Evolutionary conservation across 148 eudicot species (phyloP).

Genomic region (Hydrangea macrophylla): DNA sequence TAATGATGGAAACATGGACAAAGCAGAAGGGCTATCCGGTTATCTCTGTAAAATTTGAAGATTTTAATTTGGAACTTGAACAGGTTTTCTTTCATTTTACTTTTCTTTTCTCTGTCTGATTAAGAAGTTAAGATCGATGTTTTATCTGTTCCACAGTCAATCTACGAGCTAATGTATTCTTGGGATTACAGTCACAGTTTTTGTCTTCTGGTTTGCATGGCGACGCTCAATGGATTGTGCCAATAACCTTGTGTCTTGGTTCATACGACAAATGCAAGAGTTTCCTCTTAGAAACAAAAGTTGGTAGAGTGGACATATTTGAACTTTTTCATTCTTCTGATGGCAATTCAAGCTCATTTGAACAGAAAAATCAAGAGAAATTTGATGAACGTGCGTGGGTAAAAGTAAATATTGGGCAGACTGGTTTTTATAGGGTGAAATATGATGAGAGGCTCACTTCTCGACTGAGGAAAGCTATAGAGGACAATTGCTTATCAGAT

Average conservation of each 20-base stretch:
- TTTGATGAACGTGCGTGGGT: conserved; percentile 23
- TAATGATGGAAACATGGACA: conserved; percentile 35
- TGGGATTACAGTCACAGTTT: conserved; percentile 29
- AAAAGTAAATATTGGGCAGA: conserved; percentile 30
- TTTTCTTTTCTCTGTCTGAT: background rate
- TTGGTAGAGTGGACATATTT: conserved; percentile 21
- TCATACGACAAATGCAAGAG: conserved; percentile 15
- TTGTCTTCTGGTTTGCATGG: conserved; percentile 21
- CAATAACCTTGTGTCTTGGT: conserved; percentile 22
- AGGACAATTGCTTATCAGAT: conserved; percentile 19
- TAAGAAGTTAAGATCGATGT: background rate
- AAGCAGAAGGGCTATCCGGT: conserved; percentile 38
- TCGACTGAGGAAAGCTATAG: conserved; percentile 23
- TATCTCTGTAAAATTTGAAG: conserved; percentile 20
- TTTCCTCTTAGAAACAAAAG: conserved; percentile 27
- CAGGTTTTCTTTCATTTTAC: conserved; percentile 23
- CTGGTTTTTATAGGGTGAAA: conserved; percentile 40
- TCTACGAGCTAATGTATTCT: background rate
- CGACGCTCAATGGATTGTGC: conserved; percentile 31
- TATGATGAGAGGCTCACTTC: conserved; percentile 29
- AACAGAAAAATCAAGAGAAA: conserved; percentile 5
- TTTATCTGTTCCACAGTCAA: too few relatives aligned
- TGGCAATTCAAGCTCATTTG: conserved; percentile 18
- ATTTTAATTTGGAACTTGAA: conserved; percentile 23
- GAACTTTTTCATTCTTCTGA: conserved; percentile 14